These are phyloP conservation scores for Salvia splendens DNA, from an alignment of 257 asterid species.

Conservation along the genomic window DNA sequence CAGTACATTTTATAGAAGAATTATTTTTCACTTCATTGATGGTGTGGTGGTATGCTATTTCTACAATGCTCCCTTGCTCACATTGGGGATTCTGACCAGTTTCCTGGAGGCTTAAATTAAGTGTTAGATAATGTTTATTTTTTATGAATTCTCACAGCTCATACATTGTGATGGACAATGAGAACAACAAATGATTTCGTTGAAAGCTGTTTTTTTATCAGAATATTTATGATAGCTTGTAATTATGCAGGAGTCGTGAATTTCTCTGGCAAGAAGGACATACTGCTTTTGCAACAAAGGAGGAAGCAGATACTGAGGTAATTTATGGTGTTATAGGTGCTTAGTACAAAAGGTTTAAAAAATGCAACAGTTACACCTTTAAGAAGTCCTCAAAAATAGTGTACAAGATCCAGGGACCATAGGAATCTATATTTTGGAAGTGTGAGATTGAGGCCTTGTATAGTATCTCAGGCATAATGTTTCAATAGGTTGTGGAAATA, in stretches of 20 bases:
- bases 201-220: neutral
- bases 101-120: neutral
- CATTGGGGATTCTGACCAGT: neutral
- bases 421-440: neutral
- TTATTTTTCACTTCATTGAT: conserved; percentile 14
- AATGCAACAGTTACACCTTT: conserved; percentile 11
- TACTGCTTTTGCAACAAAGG: conserved; percentile 92
- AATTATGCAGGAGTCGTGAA: conserved; percentile 72
- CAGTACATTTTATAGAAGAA: neutral
- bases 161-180: conserved; percentile 10
- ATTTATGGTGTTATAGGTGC: conserved; percentile 26
- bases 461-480: neutral
- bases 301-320: conserved; percentile 88
- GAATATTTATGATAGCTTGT: conserved; percentile 26
- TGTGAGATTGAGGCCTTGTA: neutral
- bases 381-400: neutral
- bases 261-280: conserved; percentile 99
- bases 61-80: neutral
- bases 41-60: conserved; percentile 19
- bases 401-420: neutral
- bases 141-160: conserved; percentile 14
- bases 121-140: neutral
- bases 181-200: neutral
- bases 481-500: conserved; percentile 8
- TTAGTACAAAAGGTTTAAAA: conserved; percentile 3